A percentile compares a stretch with the other conserved stretches of the same genome.
Conservation (phyloP, 2,329 filamentous ascomycete genomes). For the Orbilia brochopaga region DNA sequence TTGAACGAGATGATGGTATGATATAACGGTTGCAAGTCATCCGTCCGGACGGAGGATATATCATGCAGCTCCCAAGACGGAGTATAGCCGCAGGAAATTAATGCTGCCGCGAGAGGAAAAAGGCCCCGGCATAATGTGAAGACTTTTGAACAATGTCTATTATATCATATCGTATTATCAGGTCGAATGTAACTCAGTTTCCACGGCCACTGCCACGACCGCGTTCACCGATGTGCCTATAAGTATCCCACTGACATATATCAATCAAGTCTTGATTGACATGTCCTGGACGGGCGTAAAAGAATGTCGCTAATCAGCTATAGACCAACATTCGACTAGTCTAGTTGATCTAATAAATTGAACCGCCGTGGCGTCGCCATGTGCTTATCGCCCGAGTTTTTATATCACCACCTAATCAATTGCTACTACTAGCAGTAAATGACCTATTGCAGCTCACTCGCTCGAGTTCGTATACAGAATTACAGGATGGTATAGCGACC, state of each 20-base stretch:
- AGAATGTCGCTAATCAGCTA: no score
- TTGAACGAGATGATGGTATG: no score
- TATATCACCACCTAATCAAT: background rate
- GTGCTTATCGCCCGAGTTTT: no score
- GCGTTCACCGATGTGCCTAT: background rate
- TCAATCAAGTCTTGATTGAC: no score
- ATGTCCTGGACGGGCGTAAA: no score
- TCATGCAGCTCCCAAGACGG: conserved; percentile 3
- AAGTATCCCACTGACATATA: no score
- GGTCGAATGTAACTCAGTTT: background rate
- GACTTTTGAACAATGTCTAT: no score
- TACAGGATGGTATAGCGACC: background rate
- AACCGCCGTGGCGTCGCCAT: background rate
- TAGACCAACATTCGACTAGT: no score
- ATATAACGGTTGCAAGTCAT: background rate
- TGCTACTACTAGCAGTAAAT: background rate
- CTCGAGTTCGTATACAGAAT: background rate
- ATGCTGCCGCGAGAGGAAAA: background rate
- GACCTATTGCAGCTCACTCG: no score
- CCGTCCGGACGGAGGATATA: background rate
- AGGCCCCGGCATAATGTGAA: background rate
- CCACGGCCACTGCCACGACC: background rate
- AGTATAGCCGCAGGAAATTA: conserved; percentile 11
- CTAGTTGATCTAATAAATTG: background rate
- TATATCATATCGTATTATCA: no score